These are phyloP conservation scores for Hypoxylon sp. DNA, from an alignment of 2,329 filamentous ascomycete species.

Conservation along the genomic window DNA sequence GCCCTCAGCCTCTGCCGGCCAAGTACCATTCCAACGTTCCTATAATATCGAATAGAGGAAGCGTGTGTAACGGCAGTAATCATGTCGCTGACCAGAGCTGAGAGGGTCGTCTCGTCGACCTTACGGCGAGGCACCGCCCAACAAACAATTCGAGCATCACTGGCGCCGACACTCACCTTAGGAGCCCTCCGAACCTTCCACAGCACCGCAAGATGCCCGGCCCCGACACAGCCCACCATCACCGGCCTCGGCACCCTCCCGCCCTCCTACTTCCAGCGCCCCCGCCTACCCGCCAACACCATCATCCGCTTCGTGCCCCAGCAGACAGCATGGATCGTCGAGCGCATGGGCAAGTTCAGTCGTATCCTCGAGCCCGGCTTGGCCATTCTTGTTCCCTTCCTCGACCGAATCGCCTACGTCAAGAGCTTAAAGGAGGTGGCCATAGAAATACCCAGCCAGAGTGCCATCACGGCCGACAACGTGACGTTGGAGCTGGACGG, in stretches of 20 bases:
- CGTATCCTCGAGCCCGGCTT: conserved; percentile 92
- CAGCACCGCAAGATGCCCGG: conserved; percentile 38
- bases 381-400: conserved; percentile 86
- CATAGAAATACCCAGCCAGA: conserved; percentile 97
- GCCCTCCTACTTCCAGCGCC: conserved; percentile 83
- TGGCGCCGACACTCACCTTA: conserved; percentile 33
- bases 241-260: conserved; percentile 59
- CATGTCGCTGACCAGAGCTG: conserved; percentile 48
- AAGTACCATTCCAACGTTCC: background rate
- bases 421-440: conserved; percentile 97
- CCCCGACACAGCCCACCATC: conserved; percentile 44
- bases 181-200: conserved; percentile 43
- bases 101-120: conserved; percentile 43
- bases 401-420: conserved; percentile 97
- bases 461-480: conserved; percentile 98
- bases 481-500: conserved; percentile 97
- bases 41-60: conserved; percentile 8
- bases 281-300: conserved; percentile 88
- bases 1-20: conserved; percentile 8
- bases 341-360: conserved; percentile 98
- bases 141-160: conserved; percentile 21
- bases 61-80: conserved; percentile 20
- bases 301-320: conserved; percentile 98
- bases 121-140: conserved; percentile 39
- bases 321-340: conserved; percentile 99